Evolutionary conservation across 2,329 filamentous ascomycete species (phyloP).

Genomic region (Ophiosphaerella narmari): DNA sequence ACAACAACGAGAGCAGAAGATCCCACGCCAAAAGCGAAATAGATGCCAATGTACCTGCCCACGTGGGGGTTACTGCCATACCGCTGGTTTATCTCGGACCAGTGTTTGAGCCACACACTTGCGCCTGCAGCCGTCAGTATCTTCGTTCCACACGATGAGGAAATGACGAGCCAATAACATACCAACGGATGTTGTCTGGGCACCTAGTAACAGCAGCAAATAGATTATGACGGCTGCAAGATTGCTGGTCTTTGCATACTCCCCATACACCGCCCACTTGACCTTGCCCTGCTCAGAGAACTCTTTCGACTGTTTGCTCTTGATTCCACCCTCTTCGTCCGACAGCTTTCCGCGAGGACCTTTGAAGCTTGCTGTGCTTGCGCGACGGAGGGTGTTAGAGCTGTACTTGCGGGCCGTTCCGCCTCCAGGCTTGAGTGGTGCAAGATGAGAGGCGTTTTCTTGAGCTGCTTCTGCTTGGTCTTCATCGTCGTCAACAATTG

Average conservation of each 20-base stretch:
- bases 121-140: conserved; percentile 59
- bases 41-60: conserved; percentile 91
- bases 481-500: conserved; percentile 56
- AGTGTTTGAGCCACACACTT: conserved; percentile 91
- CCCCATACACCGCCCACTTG: conserved; percentile 92
- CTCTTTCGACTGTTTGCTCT: conserved; percentile 86
- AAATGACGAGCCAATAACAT: conserved; percentile 42
- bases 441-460: conserved; percentile 71
- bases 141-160: conserved; percentile 10
- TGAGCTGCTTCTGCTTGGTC: conserved; percentile 63
- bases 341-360: conserved; percentile 81
- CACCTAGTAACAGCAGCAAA: conserved; percentile 72
- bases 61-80: conserved; percentile 72
- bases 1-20: conserved; percentile 82
- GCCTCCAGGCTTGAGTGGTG: conserved; percentile 68
- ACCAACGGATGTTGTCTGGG: conserved; percentile 83
- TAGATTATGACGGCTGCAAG: conserved; percentile 82
- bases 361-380: conserved; percentile 87
- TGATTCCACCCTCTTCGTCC: conserved; percentile 77
- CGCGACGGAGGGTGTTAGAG: conserved; percentile 80
- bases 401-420: conserved; percentile 68
- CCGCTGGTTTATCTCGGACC: conserved; percentile 79
- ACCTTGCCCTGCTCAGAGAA: conserved; percentile 93
- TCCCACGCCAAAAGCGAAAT: conserved; percentile 92
- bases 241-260: conserved; percentile 96